Base-by-base conservation (phyloP, 345 rosid genomes). In the Hypericum androsaemum region DNA sequence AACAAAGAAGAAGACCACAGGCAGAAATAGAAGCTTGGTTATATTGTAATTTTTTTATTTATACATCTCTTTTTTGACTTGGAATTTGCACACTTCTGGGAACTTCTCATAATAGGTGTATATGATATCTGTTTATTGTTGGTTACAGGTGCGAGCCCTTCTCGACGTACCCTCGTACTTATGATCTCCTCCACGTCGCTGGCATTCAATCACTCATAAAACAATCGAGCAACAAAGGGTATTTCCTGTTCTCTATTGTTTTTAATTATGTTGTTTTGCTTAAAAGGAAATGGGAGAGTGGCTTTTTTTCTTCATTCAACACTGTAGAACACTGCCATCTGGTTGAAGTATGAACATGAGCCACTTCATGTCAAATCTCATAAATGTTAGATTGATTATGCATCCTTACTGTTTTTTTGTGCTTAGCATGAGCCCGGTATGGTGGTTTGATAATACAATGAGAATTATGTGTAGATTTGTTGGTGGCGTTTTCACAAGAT, bases 111-210 rank as follows among this genome's bases (percentile, higher is more conserved):
- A 42, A 69, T 61, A 35, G 32, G 38, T n/a, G n/a, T n/a, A n/a
- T n/a, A 14, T 39, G 17, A 41, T 41, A 2, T 39, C 59, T 59
- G 39, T 10, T 52, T 9, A 58, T 59, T 76, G 37, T 14, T 71
- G 69, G 39, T 57, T 53, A 64, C 62, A 92, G 98, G 98, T 92
- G 98, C 66, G 98, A 92, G 52, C 94, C 98, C 11, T 92, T 88
- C 79, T 92, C 98, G 59, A 92, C 95, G 37, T 92, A 92, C 74
- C 98, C 98, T 12, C 98, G 98, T 8, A 72, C 90, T 7, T 92
- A 88, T 52, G 97, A 92, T 77, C 74, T 92, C 63, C 79, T 92
- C 71, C 98, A 92, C 48, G 88, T 81, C 1, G 67, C 89, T 44
- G 81, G 84, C 52, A 81, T 92, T 50, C 96, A 88, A 62, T 80